A percentile compares a stretch with the other conserved stretches of the same genome.
These are phyloP conservation scores for Pyrenophora teres DNA, from an alignment of 2,329 filamentous ascomycete genomes.

Conservation along the genomic window DNA sequence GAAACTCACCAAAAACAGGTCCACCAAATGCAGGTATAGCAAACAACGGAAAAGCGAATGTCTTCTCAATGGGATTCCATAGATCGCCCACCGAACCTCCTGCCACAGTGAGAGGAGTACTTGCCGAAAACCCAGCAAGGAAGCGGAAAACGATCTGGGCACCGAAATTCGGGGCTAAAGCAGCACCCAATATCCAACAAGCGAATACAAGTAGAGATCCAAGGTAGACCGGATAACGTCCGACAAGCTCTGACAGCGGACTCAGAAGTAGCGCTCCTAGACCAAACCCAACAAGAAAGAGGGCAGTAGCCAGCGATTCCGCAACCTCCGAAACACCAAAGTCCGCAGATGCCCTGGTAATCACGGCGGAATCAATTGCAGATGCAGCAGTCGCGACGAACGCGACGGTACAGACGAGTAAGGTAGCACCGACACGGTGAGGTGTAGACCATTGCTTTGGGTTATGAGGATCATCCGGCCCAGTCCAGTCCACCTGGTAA, in stretches of 20 bases:
- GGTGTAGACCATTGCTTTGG: constrained; percentile 10
- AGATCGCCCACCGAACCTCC: constrained; percentile 28
- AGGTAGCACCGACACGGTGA: constrained; percentile 7
- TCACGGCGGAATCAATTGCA: constrained; percentile 58
- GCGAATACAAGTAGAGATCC: constrained; percentile 30
- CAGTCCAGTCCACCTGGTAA: constrained; percentile 11
- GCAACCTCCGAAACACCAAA: constrained; percentile 53
- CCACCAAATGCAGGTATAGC: constrained; percentile 22
- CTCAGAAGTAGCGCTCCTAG: constrained; percentile 47
- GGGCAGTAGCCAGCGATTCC: constrained; percentile 52
- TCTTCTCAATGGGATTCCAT: constrained; percentile 27
- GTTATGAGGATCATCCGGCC: constrained; percentile 3
- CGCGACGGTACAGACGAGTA: constrained; percentile 46
- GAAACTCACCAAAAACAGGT: constrained; percentile 20
- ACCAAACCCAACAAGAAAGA: constrained; percentile 56
- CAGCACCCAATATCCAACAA: constrained; percentile 42
- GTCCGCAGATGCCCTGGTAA: constrained; percentile 56
- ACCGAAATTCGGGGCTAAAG: constrained; percentile 52
- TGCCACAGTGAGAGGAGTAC: constrained; percentile 34
- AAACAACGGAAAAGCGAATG: constrained; percentile 34
- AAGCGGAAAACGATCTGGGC: constrained; percentile 56
- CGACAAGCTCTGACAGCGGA: constrained; percentile 56
- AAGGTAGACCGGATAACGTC: constrained; percentile 48
- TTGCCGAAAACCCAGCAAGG: constrained; percentile 55
- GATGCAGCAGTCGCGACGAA: constrained; percentile 58